A percentile compares a stretch with the other conserved stretches of the same genome.
Conservation (phyloP, 768 basidiomycete species). For the Boletus edulis region DNA sequence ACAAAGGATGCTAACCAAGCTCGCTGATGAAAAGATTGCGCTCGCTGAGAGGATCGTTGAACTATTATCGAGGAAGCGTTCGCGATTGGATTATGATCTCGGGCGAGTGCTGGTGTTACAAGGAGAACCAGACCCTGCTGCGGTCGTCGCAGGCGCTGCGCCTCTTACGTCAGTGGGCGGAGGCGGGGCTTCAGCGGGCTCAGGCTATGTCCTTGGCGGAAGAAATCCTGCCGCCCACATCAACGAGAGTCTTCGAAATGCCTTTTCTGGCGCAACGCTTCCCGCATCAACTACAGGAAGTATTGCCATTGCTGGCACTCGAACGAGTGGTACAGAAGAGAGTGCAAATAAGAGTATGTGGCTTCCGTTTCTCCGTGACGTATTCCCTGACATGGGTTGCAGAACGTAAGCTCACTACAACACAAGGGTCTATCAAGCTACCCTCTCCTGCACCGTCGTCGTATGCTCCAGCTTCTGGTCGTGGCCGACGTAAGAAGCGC, state of each 20-base stretch:
- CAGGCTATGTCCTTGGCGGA: constrained; percentile 33
- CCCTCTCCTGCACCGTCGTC: constrained; percentile 35
- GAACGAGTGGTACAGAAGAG: constrained; percentile 24
- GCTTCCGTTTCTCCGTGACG: neutral
- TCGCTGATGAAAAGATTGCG: constrained; percentile 42
- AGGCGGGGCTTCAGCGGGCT: constrained; percentile 11
- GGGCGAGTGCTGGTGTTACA: constrained; percentile 42
- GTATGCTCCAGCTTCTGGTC: constrained; percentile 26
- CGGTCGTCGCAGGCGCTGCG: constrained; percentile 27
- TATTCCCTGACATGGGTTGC: constrained; percentile 1
- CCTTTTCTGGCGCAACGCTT: constrained; percentile 29
- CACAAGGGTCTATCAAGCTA: constrained; percentile 32
- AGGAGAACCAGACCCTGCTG: constrained; percentile 40
- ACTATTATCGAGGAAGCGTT: constrained; percentile 44
- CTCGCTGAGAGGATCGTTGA: constrained; percentile 44
- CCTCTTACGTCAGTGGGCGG: constrained; percentile 18
- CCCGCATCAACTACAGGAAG: constrained; percentile 14
- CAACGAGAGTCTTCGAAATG: constrained; percentile 38
- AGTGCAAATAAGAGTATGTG: constrained; percentile 29
- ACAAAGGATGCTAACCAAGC: constrained; percentile 28
- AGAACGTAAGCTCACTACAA: constrained; percentile 31
- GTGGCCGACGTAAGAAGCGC: constrained; percentile 36
- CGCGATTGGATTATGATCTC: constrained; percentile 48
- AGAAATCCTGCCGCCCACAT: constrained; percentile 41
- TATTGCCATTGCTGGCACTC: constrained; percentile 4